These are phyloP conservation scores for Boehmeria nivea DNA, from an alignment of 306 rosid genomes.

Conservation along the genomic window DNA sequence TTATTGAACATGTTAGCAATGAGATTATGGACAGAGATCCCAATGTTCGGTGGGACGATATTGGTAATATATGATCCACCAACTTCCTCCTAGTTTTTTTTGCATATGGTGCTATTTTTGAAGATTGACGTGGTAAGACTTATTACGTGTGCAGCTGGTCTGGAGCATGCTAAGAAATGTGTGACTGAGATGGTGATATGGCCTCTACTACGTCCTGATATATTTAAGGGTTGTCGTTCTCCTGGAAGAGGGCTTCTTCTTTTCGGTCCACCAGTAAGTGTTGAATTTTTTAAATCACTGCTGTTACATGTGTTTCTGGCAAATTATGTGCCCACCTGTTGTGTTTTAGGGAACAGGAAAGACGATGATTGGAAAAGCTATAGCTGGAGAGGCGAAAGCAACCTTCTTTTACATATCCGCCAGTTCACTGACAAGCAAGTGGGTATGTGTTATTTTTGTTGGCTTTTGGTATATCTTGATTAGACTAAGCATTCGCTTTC, in stretches of 20 bases:
- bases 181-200: slow-evolving; percentile 89
- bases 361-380: slow-evolving; percentile 99
- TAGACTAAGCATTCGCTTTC: slow-evolving; percentile 4
- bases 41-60: slow-evolving; percentile 57
- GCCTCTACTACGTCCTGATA: slow-evolving; percentile 84
- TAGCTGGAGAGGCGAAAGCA: slow-evolving; percentile 98
- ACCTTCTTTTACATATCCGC: slow-evolving; percentile 96
- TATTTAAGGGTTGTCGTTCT: slow-evolving; percentile 86
- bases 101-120: slow-evolving; percentile 7
- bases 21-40: slow-evolving; percentile 97
- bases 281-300: slow-evolving; percentile 19
- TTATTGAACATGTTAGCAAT: slow-evolving; percentile 89
- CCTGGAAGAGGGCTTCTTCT: slow-evolving; percentile 97
- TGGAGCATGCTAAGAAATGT: slow-evolving; percentile 82
- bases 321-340: slow-evolving; percentile 18
- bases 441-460: slow-evolving; percentile 56
- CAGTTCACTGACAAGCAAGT: slow-evolving; percentile 91
- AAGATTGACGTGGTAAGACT: slow-evolving; percentile 14
- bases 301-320: slow-evolving; percentile 11
- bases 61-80: slow-evolving; percentile 37
- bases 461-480: slow-evolving; percentile 8
- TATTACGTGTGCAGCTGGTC: slow-evolving; percentile 55
- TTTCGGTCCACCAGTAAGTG: slow-evolving; percentile 94
- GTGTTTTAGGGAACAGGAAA: slow-evolving; percentile 87
- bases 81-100: slow-evolving; percentile 19